Conservation (phyloP, 345 rosid species). For the Salix viminalis region DNA sequence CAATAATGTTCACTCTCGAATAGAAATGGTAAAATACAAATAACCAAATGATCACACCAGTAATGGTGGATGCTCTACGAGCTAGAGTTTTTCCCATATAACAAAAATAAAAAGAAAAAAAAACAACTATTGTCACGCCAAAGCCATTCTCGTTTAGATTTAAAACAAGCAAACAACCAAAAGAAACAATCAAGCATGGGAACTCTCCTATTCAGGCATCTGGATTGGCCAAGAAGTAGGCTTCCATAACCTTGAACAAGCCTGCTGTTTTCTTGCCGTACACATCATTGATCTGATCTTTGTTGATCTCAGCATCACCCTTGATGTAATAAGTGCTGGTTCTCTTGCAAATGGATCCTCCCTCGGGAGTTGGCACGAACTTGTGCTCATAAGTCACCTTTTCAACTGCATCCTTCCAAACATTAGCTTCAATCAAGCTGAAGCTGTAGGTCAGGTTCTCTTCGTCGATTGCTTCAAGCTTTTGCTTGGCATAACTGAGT, state of each 20-base stretch:
- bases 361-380: background rate
- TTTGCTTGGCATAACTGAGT: background rate
- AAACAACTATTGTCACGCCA: background rate
- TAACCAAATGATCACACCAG: background rate
- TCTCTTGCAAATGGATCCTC: slow-evolving; percentile 2
- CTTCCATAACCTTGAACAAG: slow-evolving; percentile 3
- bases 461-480: background rate
- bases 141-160: background rate
- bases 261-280: background rate
- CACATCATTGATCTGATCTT: background rate
- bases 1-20: background rate
- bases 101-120: background rate
- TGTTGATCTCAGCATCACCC: background rate
- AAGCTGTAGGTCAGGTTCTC: background rate
- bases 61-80: too few relatives aligned
- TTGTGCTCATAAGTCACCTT: background rate
- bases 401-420: background rate
- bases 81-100: too few relatives aligned
- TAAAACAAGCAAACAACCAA: too few relatives aligned
- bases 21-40: too few relatives aligned
- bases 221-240: background rate
- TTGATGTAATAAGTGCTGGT: background rate
- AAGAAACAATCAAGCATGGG: background rate
- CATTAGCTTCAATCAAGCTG: background rate
- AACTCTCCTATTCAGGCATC: background rate